Evolutionary conservation across 768 basidiomycete species (phyloP).

Genomic region (Calvatia gigantea): DNA sequence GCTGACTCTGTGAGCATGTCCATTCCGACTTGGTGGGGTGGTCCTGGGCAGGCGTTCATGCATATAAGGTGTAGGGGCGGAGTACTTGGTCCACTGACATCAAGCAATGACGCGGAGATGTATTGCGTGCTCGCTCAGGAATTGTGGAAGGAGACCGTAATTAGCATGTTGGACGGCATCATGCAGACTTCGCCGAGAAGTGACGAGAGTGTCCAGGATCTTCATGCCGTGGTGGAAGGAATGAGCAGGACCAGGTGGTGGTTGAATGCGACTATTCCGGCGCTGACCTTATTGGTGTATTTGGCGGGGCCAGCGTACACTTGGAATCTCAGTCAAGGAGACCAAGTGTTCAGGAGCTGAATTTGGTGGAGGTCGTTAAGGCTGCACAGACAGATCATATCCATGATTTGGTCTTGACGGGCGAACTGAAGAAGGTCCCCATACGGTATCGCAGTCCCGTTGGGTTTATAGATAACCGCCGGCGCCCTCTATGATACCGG

Average conservation of each 20-base stretch:
- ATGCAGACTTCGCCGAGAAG: constrained; percentile 16
- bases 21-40: constrained; percentile 20
- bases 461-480: constrained; percentile 1
- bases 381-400: constrained; percentile 10
- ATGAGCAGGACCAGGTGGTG: constrained; percentile 16
- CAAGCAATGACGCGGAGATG: not conserved
- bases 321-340: not conserved
- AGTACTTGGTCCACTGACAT: constrained; percentile 15
- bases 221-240: constrained; percentile 11
- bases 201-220: constrained; percentile 5
- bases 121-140: constrained; percentile 14
- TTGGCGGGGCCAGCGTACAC: constrained; percentile 5
- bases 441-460: constrained; percentile 1
- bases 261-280: constrained; percentile 17
- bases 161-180: constrained; percentile 17
- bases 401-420: not conserved
- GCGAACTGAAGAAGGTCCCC: not conserved
- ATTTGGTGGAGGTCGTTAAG: constrained; percentile 2
- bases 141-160: constrained; percentile 15
- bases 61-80: constrained; percentile 17
- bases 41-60: constrained; percentile 14
- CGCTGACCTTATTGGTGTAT: constrained; percentile 12
- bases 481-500: too few species aligned
- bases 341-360: not conserved
- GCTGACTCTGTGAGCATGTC: constrained; percentile 19